phyloP scores from a whole-genome alignment of 2,329 filamentous ascomycete species.

The Phaeosphaeria sp. region DNA sequence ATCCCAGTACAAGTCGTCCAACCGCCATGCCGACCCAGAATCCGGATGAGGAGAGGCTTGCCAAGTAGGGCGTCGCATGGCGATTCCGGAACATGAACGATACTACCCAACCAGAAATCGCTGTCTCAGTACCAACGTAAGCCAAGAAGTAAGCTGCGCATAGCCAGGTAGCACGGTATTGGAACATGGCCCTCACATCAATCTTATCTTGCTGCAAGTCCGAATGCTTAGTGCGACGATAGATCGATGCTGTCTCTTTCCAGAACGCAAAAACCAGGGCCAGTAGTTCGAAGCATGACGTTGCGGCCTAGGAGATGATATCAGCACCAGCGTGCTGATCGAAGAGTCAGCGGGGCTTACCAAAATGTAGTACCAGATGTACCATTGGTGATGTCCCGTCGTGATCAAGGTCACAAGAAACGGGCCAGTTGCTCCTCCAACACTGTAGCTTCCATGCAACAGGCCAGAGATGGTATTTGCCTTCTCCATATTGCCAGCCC shows the following conservation, averaged over 20 bases:
- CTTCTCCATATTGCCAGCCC: slow-evolving; percentile 50
- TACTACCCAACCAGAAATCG: slow-evolving; percentile 56
- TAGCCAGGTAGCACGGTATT: slow-evolving; percentile 48
- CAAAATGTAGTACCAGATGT: slow-evolving; percentile 49
- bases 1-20: slow-evolving; percentile 43
- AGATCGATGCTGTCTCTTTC: slow-evolving; percentile 41
- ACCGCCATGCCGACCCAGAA: slow-evolving; percentile 56
- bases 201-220: slow-evolving; percentile 5
- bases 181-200: slow-evolving; percentile 35
- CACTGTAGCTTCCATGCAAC: slow-evolving; percentile 51
- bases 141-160: slow-evolving; percentile 54
- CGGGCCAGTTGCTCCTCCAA: slow-evolving; percentile 50
- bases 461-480: slow-evolving; percentile 52
- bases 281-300: slow-evolving; percentile 30
- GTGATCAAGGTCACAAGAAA: slow-evolving; percentile 43
- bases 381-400: slow-evolving; percentile 42
- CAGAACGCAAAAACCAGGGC: slow-evolving; percentile 48
- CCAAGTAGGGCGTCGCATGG: slow-evolving; percentile 43
- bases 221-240: slow-evolving; percentile 34
- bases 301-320: slow-evolving; percentile 12
- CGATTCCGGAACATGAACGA: slow-evolving; percentile 55
- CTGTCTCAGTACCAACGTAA: slow-evolving; percentile 55
- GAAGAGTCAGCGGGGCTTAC: slow-evolving; percentile 31
- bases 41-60: slow-evolving; percentile 52
- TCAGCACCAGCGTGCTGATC: slow-evolving; percentile 4